Evolutionary conservation across 1,139 yeast species (phyloP).

Genomic region (Kodamaea suecica): DNA sequence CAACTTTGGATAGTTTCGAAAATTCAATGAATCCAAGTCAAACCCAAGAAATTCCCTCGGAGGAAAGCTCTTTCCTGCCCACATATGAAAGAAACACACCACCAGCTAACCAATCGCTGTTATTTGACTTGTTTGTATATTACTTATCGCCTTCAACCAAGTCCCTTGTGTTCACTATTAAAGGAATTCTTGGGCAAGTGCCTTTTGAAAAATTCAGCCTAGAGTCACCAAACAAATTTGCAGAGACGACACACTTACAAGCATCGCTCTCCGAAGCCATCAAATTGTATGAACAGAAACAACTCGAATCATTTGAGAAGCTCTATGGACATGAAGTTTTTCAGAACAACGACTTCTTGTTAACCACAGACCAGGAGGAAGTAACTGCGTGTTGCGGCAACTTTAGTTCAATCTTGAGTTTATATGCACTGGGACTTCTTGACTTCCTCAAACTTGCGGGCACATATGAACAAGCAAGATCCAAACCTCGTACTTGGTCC

Average conservation of each 20-base stretch:
- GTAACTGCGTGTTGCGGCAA: slow-evolving; percentile 85
- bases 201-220: slow-evolving; percentile 46
- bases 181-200: slow-evolving; percentile 56
- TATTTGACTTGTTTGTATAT: slow-evolving; percentile 64
- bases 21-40: neutral
- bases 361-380: slow-evolving; percentile 70
- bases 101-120: neutral
- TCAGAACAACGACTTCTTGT: slow-evolving; percentile 32
- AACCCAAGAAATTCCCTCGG: no score
- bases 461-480: slow-evolving; percentile 35
- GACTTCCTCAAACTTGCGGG: slow-evolving; percentile 48
- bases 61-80: no score
- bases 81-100: no score
- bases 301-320: slow-evolving; percentile 52
- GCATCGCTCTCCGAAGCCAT: slow-evolving; percentile 53
- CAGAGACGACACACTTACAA: slow-evolving; percentile 41
- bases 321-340: slow-evolving; percentile 61
- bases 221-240: slow-evolving; percentile 28
- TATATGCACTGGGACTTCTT: slow-evolving; percentile 58
- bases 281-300: slow-evolving; percentile 54
- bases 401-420: slow-evolving; percentile 62
- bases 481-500: slow-evolving; percentile 37
- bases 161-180: slow-evolving; percentile 62
- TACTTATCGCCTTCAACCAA: slow-evolving; percentile 72
- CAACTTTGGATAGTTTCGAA: neutral